Conservation (phyloP, 2,329 filamentous ascomycete genomes). For the Ophiostoma ulmi region DNA sequence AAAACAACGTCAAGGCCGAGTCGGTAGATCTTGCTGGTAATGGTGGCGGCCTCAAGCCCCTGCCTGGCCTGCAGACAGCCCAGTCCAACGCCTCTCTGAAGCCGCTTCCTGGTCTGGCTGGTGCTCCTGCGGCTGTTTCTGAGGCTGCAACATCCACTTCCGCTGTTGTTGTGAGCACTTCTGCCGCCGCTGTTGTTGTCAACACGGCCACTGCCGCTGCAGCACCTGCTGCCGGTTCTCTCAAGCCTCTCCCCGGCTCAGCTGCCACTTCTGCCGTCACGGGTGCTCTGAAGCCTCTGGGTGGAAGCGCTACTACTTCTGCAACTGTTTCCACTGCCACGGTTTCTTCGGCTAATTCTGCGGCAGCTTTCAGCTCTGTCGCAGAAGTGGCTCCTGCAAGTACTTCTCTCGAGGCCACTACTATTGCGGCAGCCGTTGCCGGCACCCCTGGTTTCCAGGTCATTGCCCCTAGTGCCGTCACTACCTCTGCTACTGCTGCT, state of each 20-base stretch:
- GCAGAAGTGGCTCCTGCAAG: background rate
- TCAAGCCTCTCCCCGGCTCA: slow-evolving; percentile 24
- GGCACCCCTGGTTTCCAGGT: background rate
- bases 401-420: background rate
- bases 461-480: background rate
- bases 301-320: slow-evolving; percentile 18
- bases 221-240: slow-evolving; percentile 15
- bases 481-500: background rate
- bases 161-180: background rate
- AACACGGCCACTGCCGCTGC: background rate
- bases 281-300: slow-evolving; percentile 24
- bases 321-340: background rate
- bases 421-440: background rate
- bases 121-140: slow-evolving; percentile 11
- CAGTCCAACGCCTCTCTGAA: slow-evolving; percentile 19
- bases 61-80: slow-evolving; percentile 23
- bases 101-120: slow-evolving; percentile 25
- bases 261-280: slow-evolving; percentile 18
- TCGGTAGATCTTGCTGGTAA: slow-evolving; percentile 18
- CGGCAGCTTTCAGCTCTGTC: background rate
- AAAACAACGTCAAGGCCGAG: slow-evolving; percentile 9
- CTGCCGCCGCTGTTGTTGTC: background rate
- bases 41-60: slow-evolving; percentile 24
- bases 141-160: background rate
- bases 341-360: background rate